Evolutionary conservation across 2,329 filamentous ascomycete species (phyloP), one percentile per base, ranked within the genome.

Genomic region (Aureobasidium sp.): DNA sequence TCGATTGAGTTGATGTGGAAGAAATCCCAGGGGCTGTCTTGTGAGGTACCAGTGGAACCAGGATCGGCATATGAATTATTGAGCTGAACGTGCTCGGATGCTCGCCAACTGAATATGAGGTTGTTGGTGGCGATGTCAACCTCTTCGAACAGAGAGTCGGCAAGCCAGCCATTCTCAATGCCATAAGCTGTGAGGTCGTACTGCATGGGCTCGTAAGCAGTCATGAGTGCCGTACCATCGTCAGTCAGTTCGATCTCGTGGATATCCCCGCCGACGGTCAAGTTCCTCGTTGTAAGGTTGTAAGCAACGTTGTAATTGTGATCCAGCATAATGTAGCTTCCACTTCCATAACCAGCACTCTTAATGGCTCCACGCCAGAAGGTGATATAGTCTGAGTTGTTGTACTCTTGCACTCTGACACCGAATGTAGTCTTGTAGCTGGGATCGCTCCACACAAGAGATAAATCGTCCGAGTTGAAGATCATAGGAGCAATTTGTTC

Each of bases 1-100:
- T 79, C 77, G 57, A 81, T 71, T 50, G 80, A 80, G 72, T 84
- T 84, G 71, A 85, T 78, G 70, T 84, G 82, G 67, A 76, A 78
- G 65, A 70, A 77, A 67, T 78, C 76, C 65, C 72, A 77, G 0
- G 75, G 72, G 17, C 65, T 68, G 59, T 69, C 67, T 29, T 70
- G 65, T 41, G 64, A 66, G 57, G 70, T 70, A 1, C 74, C 75
- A 29, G 77, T 79, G 26, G 76, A 75, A 24, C 77, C 71, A 52
- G 78, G 64, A 66, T 69, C 62, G 64, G 70, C 69, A 65, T 69
- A 70, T 1, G 67, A 69, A 24, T 69, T 68, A 13, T 66, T 66
- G 3, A 71, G 43, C 10, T 68, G 48, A 63, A 76, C 71, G 64
- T 77, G 72, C 20, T 73, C 70, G 13, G 69, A 69, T 7, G 74